A percentile compares a stretch with the other conserved stretches of the same genome.
phyloP scores from a whole-genome alignment of 352 stramenopile genomes.

The Detonula confervacea region DNA sequence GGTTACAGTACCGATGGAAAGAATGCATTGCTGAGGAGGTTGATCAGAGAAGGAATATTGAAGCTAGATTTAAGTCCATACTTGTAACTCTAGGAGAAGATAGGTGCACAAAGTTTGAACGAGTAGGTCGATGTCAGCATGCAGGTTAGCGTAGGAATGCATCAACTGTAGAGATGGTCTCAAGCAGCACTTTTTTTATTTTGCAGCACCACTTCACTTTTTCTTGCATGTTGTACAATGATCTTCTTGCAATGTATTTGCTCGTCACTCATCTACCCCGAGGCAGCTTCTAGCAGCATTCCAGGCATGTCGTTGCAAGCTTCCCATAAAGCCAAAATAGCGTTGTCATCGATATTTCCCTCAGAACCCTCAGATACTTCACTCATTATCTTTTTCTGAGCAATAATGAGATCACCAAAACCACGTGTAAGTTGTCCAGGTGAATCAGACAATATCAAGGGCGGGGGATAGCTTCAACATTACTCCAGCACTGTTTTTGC shows the following conservation, averaged over 20 bases:
- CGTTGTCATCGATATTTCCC: not conserved
- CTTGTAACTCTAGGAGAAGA: not conserved
- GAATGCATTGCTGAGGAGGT: constrained; percentile 50
- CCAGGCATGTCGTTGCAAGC: constrained; percentile 25
- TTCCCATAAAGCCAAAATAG: not conserved
- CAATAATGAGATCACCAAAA: constrained; percentile 6
- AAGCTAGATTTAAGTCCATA: constrained; percentile 43
- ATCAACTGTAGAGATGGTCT: too few species aligned
- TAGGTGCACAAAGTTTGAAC: too few species aligned
- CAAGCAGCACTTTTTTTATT: too few species aligned
- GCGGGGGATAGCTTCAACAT: constrained; percentile 11
- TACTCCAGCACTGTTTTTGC: constrained; percentile 23
- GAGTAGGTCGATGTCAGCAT: not conserved
- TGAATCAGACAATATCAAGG: constrained; percentile 14
- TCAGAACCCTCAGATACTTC: not conserved
- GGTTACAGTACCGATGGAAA: constrained; percentile 52
- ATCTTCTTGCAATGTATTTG: not conserved
- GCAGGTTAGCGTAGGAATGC: too few species aligned
- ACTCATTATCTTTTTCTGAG: not conserved
- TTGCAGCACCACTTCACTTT: too few species aligned
- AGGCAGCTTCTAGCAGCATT: constrained; percentile 21
- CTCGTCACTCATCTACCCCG: not conserved
- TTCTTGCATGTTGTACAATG: too few species aligned
- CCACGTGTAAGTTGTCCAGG: constrained; percentile 1
- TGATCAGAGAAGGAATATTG: constrained; percentile 45